Evolutionary conservation across 2,329 filamentous ascomycete species (phyloP).

Genomic region (Paracamarosporium sp.): DNA sequence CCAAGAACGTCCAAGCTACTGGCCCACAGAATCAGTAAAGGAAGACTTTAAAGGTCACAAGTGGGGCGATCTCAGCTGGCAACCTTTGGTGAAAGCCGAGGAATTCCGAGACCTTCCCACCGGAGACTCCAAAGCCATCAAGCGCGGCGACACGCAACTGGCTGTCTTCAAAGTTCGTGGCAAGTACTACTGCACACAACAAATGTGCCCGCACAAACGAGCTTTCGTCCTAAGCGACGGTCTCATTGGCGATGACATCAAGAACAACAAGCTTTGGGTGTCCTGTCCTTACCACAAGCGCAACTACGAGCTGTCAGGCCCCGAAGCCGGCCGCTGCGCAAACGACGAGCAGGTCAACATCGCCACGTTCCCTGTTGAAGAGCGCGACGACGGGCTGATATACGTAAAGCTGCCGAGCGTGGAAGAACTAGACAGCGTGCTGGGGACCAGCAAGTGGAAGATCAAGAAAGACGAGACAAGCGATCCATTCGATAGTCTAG

Average conservation of each 20-base stretch:
- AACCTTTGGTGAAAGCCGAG: constrained; percentile 74
- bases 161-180: constrained; percentile 85
- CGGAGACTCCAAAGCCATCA: constrained; percentile 77
- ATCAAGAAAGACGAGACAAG: constrained; percentile 73
- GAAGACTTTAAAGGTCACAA: constrained; percentile 75
- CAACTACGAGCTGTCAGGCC: constrained; percentile 78
- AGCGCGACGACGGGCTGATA: constrained; percentile 76
- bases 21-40: constrained; percentile 71
- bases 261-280: constrained; percentile 75
- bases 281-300: constrained; percentile 90
- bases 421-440: constrained; percentile 77
- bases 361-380: constrained; percentile 80
- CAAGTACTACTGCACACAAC: constrained; percentile 83
- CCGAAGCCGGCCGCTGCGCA: constrained; percentile 71
- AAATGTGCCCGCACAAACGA: constrained; percentile 94
- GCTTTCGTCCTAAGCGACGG: constrained; percentile 90
- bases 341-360: constrained; percentile 80
- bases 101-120: constrained; percentile 75
- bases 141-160: constrained; percentile 87
- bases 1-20: constrained; percentile 77
- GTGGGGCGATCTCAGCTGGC: constrained; percentile 76
- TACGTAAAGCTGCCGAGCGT: constrained; percentile 82
- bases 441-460: constrained; percentile 81
- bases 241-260: constrained; percentile 72
- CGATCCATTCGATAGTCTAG: constrained; percentile 63